Percentiles rank a stretch among this genome's conserved stretches.
Evolutionary conservation across 2,329 filamentous ascomycete species (phyloP).

Genomic region (Neurospora crassa): DNA sequence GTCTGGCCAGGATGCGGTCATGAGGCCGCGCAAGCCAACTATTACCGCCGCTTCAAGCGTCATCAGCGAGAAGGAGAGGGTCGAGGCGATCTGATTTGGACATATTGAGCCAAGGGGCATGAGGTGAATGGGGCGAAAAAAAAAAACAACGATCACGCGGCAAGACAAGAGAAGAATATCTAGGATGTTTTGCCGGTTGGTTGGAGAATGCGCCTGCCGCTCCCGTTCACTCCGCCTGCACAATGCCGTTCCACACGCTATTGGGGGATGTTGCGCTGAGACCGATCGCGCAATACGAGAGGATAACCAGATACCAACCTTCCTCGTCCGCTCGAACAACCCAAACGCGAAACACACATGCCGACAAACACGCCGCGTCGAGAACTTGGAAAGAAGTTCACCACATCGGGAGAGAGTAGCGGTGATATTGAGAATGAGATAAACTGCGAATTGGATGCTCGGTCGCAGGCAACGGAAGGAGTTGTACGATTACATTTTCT

Average conservation of each 20-base stretch:
- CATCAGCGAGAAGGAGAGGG: slow-evolving; percentile 28
- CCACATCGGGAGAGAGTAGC: background rate
- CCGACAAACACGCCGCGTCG: background rate
- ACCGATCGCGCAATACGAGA: background rate
- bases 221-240: background rate
- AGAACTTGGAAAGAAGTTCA: background rate
- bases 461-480: background rate
- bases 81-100: slow-evolving; percentile 5
- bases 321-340: background rate
- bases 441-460: background rate
- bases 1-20: slow-evolving; percentile 81
- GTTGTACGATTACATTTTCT: background rate
- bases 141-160: background rate
- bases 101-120: background rate
- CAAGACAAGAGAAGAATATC: background rate
- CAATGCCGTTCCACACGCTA: background rate
- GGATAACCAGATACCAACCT: background rate
- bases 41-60: slow-evolving; percentile 25
- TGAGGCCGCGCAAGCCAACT: slow-evolving; percentile 37
- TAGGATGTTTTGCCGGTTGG: background rate
- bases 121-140: background rate
- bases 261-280: background rate
- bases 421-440: background rate
- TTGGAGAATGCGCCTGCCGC: background rate
- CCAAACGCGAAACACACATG: background rate